These are phyloP conservation scores for Camellia oleifera DNA, from an alignment of 179 eudicot species.

Conservation along the genomic window DNA sequence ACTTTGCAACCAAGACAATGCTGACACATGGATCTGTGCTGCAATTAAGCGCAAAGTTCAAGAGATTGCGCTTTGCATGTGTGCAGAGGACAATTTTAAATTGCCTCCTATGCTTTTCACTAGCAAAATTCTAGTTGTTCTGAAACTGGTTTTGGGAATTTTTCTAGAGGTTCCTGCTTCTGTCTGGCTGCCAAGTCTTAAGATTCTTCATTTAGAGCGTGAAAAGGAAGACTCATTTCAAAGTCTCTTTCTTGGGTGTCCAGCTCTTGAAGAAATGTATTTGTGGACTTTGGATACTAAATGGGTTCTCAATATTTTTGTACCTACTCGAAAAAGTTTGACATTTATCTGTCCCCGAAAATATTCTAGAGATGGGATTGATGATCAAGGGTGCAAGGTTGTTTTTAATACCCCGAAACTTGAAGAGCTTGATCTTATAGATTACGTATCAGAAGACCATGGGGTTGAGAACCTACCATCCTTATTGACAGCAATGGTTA, in stretches of 20 bases:
- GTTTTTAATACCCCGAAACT: background rate
- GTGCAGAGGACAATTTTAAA: background rate
- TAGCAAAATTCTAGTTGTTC: constrained; percentile 16
- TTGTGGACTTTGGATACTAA: background rate
- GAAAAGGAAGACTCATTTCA: background rate
- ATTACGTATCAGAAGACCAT: background rate
- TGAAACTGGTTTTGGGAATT: background rate
- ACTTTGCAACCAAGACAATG: background rate
- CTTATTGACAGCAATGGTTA: background rate
- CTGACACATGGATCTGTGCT: constrained; percentile 12
- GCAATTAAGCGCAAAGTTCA: constrained; percentile 6
- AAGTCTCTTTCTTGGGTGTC: constrained; percentile 7
- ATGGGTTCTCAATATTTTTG: background rate
- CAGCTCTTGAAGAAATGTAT: constrained; percentile 15
- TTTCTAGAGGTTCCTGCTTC: constrained; percentile 9
- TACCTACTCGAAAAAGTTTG: constrained; percentile 11
- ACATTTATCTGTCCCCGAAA: background rate
- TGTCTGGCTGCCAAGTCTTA: constrained; percentile 7
- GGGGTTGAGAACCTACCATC: constrained; percentile 1
- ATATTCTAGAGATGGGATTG: background rate
- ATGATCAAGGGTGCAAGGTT: background rate
- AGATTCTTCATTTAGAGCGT: background rate
- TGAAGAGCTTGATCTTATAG: background rate
- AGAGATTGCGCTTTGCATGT: constrained; percentile 6
- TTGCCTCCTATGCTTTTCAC: constrained; percentile 10